Percentiles rank a stretch among this genome's conserved stretches.
Conservation (phyloP, 2,329 filamentous ascomycete species). For the Trematosphaeria pertusa region DNA sequence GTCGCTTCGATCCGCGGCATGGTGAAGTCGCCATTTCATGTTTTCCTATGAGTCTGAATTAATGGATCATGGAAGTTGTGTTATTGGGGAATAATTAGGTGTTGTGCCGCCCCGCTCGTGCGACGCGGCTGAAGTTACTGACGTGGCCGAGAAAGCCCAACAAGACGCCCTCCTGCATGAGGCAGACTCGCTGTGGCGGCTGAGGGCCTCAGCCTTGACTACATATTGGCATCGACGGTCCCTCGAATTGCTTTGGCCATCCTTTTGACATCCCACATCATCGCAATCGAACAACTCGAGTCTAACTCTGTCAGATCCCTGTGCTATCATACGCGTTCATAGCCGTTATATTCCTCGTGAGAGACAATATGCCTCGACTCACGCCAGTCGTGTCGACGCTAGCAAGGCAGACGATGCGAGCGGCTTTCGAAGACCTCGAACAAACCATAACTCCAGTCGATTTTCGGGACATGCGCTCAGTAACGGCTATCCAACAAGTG, state of each 20-base stretch:
- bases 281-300: too few relatives aligned
- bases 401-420: constrained; percentile 34
- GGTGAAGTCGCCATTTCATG: background rate
- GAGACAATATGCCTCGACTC: constrained; percentile 9
- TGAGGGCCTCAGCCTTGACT: background rate
- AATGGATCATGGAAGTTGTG: too few relatives aligned
- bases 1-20: background rate
- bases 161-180: background rate
- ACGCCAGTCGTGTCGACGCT: constrained; percentile 6
- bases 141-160: background rate
- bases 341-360: too few relatives aligned
- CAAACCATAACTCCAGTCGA: constrained; percentile 13
- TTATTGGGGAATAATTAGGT: too few relatives aligned
- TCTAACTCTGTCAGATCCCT: too few relatives aligned
- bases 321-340: too few relatives aligned
- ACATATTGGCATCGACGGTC: background rate
- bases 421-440: constrained; percentile 29
- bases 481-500: constrained; percentile 49
- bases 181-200: background rate
- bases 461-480: constrained; percentile 30
- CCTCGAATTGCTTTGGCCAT: too few relatives aligned
- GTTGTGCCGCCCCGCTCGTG: too few relatives aligned
- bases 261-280: too few relatives aligned
- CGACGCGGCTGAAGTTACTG: too few relatives aligned
- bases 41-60: too few relatives aligned